A percentile compares a stretch with the other conserved stretches of the same genome.
Conservation (phyloP, 768 basidiomycete species). For the Boletus fagicola region DNA sequence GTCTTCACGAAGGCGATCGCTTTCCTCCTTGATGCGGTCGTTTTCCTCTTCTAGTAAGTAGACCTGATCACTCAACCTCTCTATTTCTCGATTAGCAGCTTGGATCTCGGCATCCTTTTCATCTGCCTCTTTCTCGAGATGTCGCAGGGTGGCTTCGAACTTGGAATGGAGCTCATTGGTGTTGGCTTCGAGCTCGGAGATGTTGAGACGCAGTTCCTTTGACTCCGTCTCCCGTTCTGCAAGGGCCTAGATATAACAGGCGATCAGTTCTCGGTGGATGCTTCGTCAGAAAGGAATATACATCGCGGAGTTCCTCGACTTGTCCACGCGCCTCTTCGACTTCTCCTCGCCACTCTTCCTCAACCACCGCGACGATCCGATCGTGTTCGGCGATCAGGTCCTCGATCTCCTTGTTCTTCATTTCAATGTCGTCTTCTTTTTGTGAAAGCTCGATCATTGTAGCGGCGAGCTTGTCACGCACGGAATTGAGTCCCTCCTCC, state of each 20-base stretch:
- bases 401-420: constrained; percentile 73
- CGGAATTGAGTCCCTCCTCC: constrained; percentile 73
- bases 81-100: constrained; percentile 70
- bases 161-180: constrained; percentile 68
- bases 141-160: constrained; percentile 70
- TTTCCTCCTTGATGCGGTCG: constrained; percentile 72
- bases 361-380: constrained; percentile 67
- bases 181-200: constrained; percentile 73
- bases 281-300: constrained; percentile 32
- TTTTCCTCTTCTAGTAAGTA: constrained; percentile 86
- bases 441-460: constrained; percentile 80
- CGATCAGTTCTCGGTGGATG: background rate
- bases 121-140: constrained; percentile 75
- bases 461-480: constrained; percentile 76
- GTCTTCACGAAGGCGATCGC: constrained; percentile 67
- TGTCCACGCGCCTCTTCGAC: constrained; percentile 77
- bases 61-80: constrained; percentile 76
- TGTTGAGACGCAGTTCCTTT: constrained; percentile 66
- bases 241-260: constrained; percentile 48
- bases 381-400: constrained; percentile 75
- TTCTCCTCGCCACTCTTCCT: constrained; percentile 86
- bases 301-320: constrained; percentile 76
- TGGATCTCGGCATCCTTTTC: constrained; percentile 80
- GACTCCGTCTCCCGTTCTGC: constrained; percentile 79
- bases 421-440: constrained; percentile 83